phyloP scores from a whole-genome alignment of 2,329 filamentous ascomycete genomes.

The Leptoxyphium fumago region DNA sequence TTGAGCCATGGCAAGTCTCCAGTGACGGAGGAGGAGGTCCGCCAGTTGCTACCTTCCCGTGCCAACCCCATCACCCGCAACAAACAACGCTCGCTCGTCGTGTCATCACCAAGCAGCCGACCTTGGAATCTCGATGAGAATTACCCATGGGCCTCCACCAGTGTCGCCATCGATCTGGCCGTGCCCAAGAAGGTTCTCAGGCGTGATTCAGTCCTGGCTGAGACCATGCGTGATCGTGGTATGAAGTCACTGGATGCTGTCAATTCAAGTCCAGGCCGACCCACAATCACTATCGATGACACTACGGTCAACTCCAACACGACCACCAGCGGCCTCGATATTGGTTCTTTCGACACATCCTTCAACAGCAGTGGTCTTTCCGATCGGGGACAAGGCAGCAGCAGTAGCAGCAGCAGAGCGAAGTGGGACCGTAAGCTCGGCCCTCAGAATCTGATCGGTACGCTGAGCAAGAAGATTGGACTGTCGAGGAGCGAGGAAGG shows the following conservation, averaged over 20 bases:
- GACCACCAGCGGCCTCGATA: slow-evolving; percentile 16
- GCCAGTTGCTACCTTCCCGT: slow-evolving; percentile 15
- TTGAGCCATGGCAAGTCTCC: slow-evolving; percentile 16
- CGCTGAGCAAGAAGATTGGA: neutral
- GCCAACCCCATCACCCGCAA: slow-evolving; percentile 19
- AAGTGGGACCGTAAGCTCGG: slow-evolving; percentile 14
- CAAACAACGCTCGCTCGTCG: slow-evolving; percentile 17
- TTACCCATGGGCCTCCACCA: slow-evolving; percentile 29
- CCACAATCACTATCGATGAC: slow-evolving; percentile 4
- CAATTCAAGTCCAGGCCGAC: neutral
- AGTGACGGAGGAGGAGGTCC: slow-evolving; percentile 18
- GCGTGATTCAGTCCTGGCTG: slow-evolving; percentile 14
- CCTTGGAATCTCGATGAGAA: slow-evolving; percentile 35
- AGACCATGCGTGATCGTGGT: slow-evolving; percentile 13
- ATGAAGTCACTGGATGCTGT: slow-evolving; percentile 15
- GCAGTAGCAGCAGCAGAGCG: slow-evolving; percentile 6
- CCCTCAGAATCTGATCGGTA: neutral
- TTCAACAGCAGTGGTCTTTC: slow-evolving; percentile 14
- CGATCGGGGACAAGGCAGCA: slow-evolving; percentile 19
- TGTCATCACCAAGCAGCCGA: slow-evolving; percentile 23
- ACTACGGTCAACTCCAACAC: slow-evolving; percentile 5
- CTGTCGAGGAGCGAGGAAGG: slow-evolving; percentile 4
- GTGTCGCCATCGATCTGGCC: slow-evolving; percentile 26
- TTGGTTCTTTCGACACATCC: slow-evolving; percentile 15
- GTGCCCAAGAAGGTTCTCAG: slow-evolving; percentile 18